Conservation (phyloP, 176 grass and related monocot species). For the Tillandsia fasciculata region DNA sequence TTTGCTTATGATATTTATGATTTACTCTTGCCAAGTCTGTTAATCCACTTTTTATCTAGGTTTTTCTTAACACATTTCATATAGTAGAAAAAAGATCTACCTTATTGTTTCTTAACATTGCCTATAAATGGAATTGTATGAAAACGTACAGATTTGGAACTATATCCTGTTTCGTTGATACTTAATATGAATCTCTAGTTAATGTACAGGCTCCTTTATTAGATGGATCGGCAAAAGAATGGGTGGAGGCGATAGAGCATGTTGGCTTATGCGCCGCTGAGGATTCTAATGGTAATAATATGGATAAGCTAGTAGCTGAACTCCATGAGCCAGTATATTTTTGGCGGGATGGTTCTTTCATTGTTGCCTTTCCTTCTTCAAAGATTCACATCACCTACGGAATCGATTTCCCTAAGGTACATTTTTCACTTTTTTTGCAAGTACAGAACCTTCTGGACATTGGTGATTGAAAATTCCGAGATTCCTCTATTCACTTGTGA, state of each 20-base stretch:
- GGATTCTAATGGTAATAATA: slow-evolving; percentile 35
- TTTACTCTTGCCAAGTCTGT: too few species aligned
- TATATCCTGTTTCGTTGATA: background rate
- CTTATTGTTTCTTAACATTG: background rate
- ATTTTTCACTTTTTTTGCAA: background rate
- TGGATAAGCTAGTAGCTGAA: slow-evolving; percentile 53
- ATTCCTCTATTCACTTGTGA: too few species aligned
- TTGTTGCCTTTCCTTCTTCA: slow-evolving; percentile 66
- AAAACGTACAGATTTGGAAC: background rate
- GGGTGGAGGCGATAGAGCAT: slow-evolving; percentile 47
- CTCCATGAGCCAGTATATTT: slow-evolving; percentile 55
- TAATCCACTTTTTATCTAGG: background rate
- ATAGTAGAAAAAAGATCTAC: background rate
- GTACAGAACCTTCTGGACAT: too few species aligned
- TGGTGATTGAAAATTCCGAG: too few species aligned
- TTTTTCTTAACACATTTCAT: background rate
- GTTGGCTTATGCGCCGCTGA: slow-evolving; percentile 38
- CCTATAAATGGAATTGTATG: background rate
- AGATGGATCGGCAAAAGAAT: slow-evolving; percentile 92
- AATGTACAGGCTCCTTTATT: slow-evolving; percentile 74
- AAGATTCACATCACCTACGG: slow-evolving; percentile 62
- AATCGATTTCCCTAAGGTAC: slow-evolving; percentile 73
- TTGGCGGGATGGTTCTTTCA: slow-evolving; percentile 43
- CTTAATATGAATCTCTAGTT: slow-evolving; percentile 26
- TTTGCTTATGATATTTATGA: too few species aligned